Evolutionary conservation across 108 stramenopile genomes (phyloP), one percentile per base, ranked within the genome.

Genomic region (Cyclotella kingstonii): DNA sequence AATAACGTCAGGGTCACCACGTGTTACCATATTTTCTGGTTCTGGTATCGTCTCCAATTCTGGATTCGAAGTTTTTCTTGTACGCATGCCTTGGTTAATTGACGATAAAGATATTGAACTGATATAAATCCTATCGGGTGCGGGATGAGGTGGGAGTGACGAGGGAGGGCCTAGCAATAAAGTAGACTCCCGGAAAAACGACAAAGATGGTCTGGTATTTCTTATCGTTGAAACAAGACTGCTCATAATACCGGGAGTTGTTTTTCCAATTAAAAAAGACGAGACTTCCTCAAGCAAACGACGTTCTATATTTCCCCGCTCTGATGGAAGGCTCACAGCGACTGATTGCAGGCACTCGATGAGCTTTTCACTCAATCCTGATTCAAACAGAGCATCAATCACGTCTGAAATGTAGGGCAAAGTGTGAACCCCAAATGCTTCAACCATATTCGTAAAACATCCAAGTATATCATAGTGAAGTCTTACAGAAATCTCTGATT

Each of bases 361-460:
- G 46, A 99, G 82, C 39, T 88, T 69, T 36, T 83, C 79, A 55
- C 82, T 84, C 38, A 99, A 60, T 0, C 97, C 96, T 17, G 86
- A 79, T 41, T 76, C 52, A 68, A 99, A 97, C 81, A 98, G 91
- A 41, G 91, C 83, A 41, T 96, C 93, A 14, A 98, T 72, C 12
- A 98, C 62, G 8, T 56, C 74, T 22, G 65, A 30, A 10, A 90
- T 63, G 65, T 95, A 89, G 2, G 90, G 85, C 10, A 60, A 48
- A 12, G 93, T 74, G 29, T 79, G 53, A 19, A 77, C 80, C 27
- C 91, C 94, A 15, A 99, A 57, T 17, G 96, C 97, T 63, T 89
- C 76, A 9, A 96, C 89, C 17, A 97, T 77, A 62, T 95, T 91
- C 5, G 97, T 86, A 52, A 89, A 89, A 68, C 96, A 97, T 36